These are phyloP conservation scores for Cladosporium sp. DNA, from an alignment of 2,329 filamentous ascomycete species.

Conservation along the genomic window DNA sequence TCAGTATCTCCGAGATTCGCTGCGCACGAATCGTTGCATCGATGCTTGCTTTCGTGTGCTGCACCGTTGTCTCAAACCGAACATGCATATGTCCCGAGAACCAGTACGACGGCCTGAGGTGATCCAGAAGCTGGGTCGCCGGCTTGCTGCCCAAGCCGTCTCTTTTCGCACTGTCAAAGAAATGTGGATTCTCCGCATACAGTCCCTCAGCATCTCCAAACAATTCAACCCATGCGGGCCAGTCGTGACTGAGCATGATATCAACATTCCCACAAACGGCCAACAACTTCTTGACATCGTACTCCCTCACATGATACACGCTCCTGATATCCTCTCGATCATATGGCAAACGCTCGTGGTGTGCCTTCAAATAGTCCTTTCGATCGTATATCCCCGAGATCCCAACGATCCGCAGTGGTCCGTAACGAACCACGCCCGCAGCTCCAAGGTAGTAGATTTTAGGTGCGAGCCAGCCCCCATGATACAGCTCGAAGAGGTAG, in stretches of 20 bases:
- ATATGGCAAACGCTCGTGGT: conserved; percentile 84
- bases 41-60: conserved; percentile 39
- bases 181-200: conserved; percentile 58
- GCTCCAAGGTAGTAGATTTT: conserved; percentile 97
- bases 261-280: conserved; percentile 84
- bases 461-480: conserved; percentile 93
- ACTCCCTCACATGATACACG: conserved; percentile 84
- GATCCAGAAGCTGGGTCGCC: conserved; percentile 73
- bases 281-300: conserved; percentile 86
- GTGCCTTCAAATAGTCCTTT: conserved; percentile 77
- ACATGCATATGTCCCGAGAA: conserved; percentile 87
- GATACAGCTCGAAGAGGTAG: conserved; percentile 86
- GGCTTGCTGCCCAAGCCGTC: conserved; percentile 76
- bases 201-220: conserved; percentile 49
- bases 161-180: conserved; percentile 68
- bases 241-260: conserved; percentile 89
- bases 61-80: conserved; percentile 67
- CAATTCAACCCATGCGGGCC: conserved; percentile 69
- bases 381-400: conserved; percentile 95
- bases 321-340: conserved; percentile 68
- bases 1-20: conserved; percentile 52
- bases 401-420: conserved; percentile 79
- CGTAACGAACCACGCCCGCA: conserved; percentile 79
- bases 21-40: neutral
- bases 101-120: conserved; percentile 80